Evolutionary conservation across 202 grass and related monocot genomes (phyloP).

Genomic region (Alloteropsis angusta): DNA sequence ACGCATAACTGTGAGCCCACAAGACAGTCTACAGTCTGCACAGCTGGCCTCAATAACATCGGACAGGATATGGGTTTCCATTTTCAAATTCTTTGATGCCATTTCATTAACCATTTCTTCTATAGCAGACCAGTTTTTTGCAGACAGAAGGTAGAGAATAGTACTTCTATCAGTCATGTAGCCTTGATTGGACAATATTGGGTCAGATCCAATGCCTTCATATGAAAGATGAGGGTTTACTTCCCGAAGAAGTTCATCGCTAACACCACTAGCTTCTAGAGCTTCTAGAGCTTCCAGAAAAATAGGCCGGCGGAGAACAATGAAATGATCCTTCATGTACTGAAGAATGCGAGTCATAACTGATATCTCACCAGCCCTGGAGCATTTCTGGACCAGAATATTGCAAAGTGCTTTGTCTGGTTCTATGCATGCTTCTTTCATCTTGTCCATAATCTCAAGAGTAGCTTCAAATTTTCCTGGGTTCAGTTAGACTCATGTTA

Average conservation of each 20-base stretch:
- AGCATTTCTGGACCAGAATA: conserved; percentile 68
- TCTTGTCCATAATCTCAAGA: conserved; percentile 46
- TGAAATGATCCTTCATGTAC: conserved; percentile 62
- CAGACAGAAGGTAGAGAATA: conserved; percentile 45
- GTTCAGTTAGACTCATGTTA: conserved; percentile 9
- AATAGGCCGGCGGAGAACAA: conserved; percentile 53
- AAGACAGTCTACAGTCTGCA: conserved; percentile 38
- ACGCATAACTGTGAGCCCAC: conserved; percentile 36
- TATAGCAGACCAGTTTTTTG: conserved; percentile 45
- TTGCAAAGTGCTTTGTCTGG: conserved; percentile 69
- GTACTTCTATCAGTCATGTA: conserved; percentile 47
- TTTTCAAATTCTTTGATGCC: conserved; percentile 27
- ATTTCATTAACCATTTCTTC: conserved; percentile 38
- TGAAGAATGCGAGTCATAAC: conserved; percentile 50
- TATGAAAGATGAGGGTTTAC: conserved; percentile 57
- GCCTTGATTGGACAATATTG: conserved; percentile 26
- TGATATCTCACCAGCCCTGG: conserved; percentile 44
- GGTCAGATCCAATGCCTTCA: conserved; percentile 47
- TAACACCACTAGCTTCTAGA: conserved; percentile 46
- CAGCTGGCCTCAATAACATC: conserved; percentile 49
- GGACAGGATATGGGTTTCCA: conserved; percentile 45
- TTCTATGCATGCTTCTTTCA: conserved; percentile 65
- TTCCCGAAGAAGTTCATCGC: conserved; percentile 49
- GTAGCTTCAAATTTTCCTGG: conserved; percentile 61
- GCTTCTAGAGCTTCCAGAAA: conserved; percentile 57